Base-by-base conservation (phyloP, 2,329 filamentous ascomycete species). In the Plectosphaerella cucumerina region DNA sequence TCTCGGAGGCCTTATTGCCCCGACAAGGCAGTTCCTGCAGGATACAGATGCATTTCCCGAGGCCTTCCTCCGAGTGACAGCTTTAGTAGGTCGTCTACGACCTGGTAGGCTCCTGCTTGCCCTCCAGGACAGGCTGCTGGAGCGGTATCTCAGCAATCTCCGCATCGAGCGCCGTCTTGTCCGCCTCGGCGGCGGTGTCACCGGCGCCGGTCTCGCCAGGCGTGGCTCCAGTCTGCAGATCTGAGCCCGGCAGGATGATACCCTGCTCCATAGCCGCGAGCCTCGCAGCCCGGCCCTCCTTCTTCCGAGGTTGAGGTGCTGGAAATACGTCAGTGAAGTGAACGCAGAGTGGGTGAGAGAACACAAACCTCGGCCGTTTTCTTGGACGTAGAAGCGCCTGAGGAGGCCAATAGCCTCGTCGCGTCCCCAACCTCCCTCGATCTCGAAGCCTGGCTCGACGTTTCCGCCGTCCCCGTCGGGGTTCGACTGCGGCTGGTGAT, bases 321-420 rank as follows among this genome's bases (percentile, higher is more conserved):
- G 49, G 12, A 31, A 10, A 18, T 35, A 15, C 4, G 48, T 60
- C 50, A 65, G 64, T 43, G 14, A 8, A 37, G 26, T 11, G 10
- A n/a, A 18, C 26, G 12, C 12, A n/a, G 31, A 41, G 10, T 11
- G 14, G 14, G 3, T 37, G 18, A 42, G 26, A 8, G 26, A 8
- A 34, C 23, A 62, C 75, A 60, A 72, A 89, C 89, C 90, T 77
- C 94, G 89, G 57, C 89, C 90, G 69, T 99, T 99, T 70, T 99
- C 92, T 70, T 99, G 94, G 31, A 99, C 89, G 67, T 99, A 99
- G 70, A 99, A 99, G 53, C 93, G 85, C 56, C 95, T 81, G 58
- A 99, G 76, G 58, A 99, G 71, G 68, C 93, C 92, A 53, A 99
- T 95, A 5, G 94, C 93, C 64, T 97, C 93, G 62, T 96, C 89